A percentile compares a stretch with the other conserved stretches of the same genome.
Evolutionary conservation across 2,329 filamentous ascomycete species (phyloP).

Genomic region (Allantophomopsis lycopodina): DNA sequence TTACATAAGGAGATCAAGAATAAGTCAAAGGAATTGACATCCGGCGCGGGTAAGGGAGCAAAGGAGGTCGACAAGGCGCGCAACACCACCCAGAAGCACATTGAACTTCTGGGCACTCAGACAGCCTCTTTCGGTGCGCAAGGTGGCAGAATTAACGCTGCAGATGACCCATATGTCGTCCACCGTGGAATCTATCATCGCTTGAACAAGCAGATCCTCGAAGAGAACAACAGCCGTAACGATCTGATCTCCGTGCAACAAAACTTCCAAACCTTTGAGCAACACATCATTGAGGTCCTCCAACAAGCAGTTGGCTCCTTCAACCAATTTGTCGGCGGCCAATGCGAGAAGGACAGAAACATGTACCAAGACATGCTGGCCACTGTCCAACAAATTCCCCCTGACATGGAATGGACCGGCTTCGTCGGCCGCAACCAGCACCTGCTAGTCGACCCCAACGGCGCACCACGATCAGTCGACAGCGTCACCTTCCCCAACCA

Average conservation of each 20-base stretch:
- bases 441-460: constrained; percentile 64
- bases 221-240: constrained; percentile 93
- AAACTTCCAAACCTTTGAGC: constrained; percentile 78
- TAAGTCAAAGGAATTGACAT: constrained; percentile 79
- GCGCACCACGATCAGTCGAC: constrained; percentile 59
- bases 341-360: constrained; percentile 67
- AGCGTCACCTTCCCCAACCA: constrained; percentile 80
- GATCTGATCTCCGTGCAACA: constrained; percentile 86
- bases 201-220: constrained; percentile 77
- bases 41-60: constrained; percentile 68
- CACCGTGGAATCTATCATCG: constrained; percentile 71
- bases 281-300: constrained; percentile 68
- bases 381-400: constrained; percentile 61
- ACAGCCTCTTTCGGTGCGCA: constrained; percentile 67
- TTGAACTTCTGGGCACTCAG: constrained; percentile 83
- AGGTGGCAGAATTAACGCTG: constrained; percentile 54
- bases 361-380: constrained; percentile 77
- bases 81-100: constrained; percentile 80
- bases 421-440: constrained; percentile 62
- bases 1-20: constrained; percentile 94
- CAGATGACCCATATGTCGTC: constrained; percentile 80
- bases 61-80: constrained; percentile 90
- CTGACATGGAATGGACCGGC: constrained; percentile 83
- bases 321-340: constrained; percentile 64
- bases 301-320: constrained; percentile 77